Evolutionary conservation across 2,329 filamentous ascomycete species (phyloP).

Genomic region (Simplicillium sp.): DNA sequence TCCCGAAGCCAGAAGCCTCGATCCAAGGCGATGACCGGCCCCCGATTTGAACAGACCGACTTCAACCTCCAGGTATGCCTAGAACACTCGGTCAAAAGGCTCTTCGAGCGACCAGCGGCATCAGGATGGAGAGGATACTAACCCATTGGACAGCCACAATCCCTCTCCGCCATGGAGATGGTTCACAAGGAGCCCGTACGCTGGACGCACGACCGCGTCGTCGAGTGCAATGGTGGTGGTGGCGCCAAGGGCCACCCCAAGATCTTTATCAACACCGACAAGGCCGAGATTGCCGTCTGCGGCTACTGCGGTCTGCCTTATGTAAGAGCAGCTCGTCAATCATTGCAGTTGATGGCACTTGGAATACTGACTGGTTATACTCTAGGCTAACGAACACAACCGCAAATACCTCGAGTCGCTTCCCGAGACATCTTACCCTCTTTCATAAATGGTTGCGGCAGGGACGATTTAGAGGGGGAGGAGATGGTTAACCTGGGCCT

Average conservation of each 20-base stretch:
- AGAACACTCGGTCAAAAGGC: neutral
- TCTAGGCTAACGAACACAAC: constrained; percentile 82
- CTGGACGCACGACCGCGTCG: constrained; percentile 76
- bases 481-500: neutral
- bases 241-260: constrained; percentile 83
- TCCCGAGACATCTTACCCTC: constrained; percentile 71
- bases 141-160: constrained; percentile 59
- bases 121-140: constrained; percentile 13
- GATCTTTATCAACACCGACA: constrained; percentile 97
- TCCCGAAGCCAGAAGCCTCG: constrained; percentile 76
- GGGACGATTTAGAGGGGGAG: neutral
- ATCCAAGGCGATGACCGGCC: constrained; percentile 79
- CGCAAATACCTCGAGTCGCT: constrained; percentile 75
- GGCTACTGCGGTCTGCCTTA: constrained; percentile 90
- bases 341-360: neutral
- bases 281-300: constrained; percentile 85
- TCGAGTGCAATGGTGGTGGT: constrained; percentile 86
- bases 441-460: constrained; percentile 35
- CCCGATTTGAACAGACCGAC: constrained; percentile 94
- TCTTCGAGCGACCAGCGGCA: neutral
- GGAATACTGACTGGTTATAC: constrained; percentile 4
- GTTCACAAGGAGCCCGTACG: constrained; percentile 92
- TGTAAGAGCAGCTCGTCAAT: constrained; percentile 44
- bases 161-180: constrained; percentile 83
- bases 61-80: constrained; percentile 78